phyloP scores from a whole-genome alignment of 495 filamentous ascomycete genomes.

The Aspergillus egyptiacus region DNA sequence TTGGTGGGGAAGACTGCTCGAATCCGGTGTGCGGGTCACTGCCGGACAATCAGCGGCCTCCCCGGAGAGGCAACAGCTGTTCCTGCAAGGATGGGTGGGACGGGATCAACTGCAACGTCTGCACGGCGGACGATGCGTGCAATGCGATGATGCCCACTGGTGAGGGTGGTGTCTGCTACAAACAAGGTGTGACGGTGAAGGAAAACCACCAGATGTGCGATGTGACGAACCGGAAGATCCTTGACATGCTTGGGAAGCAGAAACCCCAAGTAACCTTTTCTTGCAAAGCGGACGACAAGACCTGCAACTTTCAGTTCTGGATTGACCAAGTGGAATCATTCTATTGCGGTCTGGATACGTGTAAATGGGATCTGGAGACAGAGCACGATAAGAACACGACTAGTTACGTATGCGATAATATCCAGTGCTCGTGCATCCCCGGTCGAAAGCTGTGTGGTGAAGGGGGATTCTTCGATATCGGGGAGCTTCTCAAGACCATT shows the following conservation, averaged over 20 bases:
- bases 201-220: conserved; percentile 97
- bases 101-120: conserved; percentile 99
- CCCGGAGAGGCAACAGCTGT: conserved; percentile 62
- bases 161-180: conserved; percentile 85
- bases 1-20: conserved; percentile 88
- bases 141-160: conserved; percentile 72
- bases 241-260: conserved; percentile 73
- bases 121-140: conserved; percentile 74
- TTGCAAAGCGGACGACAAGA: conserved; percentile 63
- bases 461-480: conserved; percentile 83
- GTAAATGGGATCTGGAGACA: conserved; percentile 62
- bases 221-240: conserved; percentile 90
- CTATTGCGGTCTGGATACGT: conserved; percentile 84
- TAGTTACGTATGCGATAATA: conserved; percentile 73
- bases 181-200: conserved; percentile 80
- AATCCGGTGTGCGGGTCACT: conserved; percentile 86
- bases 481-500: conserved; percentile 80
- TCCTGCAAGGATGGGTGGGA: conserved; percentile 91
- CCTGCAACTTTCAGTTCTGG: conserved; percentile 98
- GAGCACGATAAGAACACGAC: conserved; percentile 72
- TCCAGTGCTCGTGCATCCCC: conserved; percentile 81
- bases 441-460: conserved; percentile 91
- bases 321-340: conserved; percentile 90
- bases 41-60: conserved; percentile 63
- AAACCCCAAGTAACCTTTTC: conserved; percentile 92